Evolutionary conservation across 176 grass and related monocot species (phyloP), one percentile per base, ranked within the genome.

Genomic region (Poa annua): DNA sequence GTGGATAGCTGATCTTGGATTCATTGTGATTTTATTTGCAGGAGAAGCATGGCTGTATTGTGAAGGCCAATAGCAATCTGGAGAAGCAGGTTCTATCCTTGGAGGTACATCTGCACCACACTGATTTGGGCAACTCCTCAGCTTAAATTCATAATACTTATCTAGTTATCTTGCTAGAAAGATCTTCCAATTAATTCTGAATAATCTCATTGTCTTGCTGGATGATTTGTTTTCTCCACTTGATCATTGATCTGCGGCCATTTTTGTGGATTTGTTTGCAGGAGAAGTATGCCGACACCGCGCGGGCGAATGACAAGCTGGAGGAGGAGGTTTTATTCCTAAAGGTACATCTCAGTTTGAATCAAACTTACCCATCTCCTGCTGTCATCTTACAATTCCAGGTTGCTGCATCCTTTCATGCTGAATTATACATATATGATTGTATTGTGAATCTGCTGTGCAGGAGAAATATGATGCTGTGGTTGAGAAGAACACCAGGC

Each of bases 381-480:
- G 3, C 14, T 66, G 4, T 35, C 11, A 52, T 9, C 35, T 15
- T 11, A 45, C 76, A 77, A 1, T 15, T 16, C 32, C 16, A 11
- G 48, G 25, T 24, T 25, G 14, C 33, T 70, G 65, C 34, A 81
- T 71, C 19, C 22, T 5, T 32, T 33, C 7, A 44, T 41, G 66
- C 41, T 32, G 79, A 81, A 42, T 11, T 3, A 77, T 45, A 13
- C 20, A 71, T 42, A 42, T 62, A 22, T 1, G 16, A 41, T 70
- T 71, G 35, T 5, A 25, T 1, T 8, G 11, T 51, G 24, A 20
- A 64, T 63, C 29, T 87, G 16, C 74, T 82, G 80, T 79, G 26
- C 60, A 93, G 91, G 88, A 93, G 36, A 93, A 77, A 21, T 87
- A 80, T 55, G 85, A 80, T 16, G 79, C 24, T 55, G 48, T 88